phyloP scores from a whole-genome alignment of 805 yeast genomes.

The Lipomyces spencermartinsiae region DNA sequence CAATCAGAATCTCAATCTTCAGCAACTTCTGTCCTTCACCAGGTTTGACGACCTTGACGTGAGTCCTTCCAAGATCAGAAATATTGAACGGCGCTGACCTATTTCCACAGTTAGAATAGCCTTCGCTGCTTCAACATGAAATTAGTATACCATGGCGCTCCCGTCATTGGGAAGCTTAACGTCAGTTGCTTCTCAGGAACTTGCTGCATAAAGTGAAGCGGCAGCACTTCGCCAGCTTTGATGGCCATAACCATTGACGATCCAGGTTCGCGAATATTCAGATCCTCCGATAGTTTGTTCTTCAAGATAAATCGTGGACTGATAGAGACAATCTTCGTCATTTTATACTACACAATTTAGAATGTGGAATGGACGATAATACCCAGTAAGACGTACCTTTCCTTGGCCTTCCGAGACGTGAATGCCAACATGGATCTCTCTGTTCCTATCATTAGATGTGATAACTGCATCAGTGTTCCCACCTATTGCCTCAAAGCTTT shows the following conservation, averaged over 20 bases:
- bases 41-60: slow-evolving; percentile 69
- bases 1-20: slow-evolving; percentile 76
- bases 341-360: slow-evolving; percentile 52
- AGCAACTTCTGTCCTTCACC: slow-evolving; percentile 67
- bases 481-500: slow-evolving; percentile 90
- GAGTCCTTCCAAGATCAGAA: slow-evolving; percentile 82
- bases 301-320: slow-evolving; percentile 82
- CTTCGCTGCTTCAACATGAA: background rate
- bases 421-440: slow-evolving; percentile 78
- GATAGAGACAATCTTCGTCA: slow-evolving; percentile 77
- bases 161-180: slow-evolving; percentile 57
- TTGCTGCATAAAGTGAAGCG: slow-evolving; percentile 61
- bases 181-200: slow-evolving; percentile 62
- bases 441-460: slow-evolving; percentile 43
- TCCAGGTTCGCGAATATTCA: slow-evolving; percentile 73
- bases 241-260: slow-evolving; percentile 53
- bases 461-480: slow-evolving; percentile 67
- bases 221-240: slow-evolving; percentile 42
- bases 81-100: slow-evolving; percentile 92
- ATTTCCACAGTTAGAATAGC: slow-evolving; percentile 53
- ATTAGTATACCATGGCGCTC: slow-evolving; percentile 25
- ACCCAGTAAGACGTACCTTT: slow-evolving; percentile 44
- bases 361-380: background rate
- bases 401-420: slow-evolving; percentile 84
- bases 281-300: slow-evolving; percentile 62